Evolutionary conservation across 768 basidiomycete genomes (phyloP).

Genomic region (Pholiota molesta): DNA sequence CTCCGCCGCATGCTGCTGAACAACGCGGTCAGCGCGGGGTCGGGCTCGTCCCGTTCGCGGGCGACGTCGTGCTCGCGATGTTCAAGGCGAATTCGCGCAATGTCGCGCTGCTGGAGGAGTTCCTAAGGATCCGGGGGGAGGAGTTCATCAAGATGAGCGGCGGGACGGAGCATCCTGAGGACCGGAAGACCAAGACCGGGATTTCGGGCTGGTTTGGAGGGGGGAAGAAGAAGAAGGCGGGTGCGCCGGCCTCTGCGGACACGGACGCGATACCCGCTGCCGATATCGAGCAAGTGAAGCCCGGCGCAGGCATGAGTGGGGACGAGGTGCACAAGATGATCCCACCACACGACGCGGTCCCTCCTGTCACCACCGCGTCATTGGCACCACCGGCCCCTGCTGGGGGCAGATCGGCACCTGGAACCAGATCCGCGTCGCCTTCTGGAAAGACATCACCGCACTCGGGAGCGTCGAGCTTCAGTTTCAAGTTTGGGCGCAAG

Average conservation of each 20-base stretch:
- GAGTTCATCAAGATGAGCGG: constrained; percentile 61
- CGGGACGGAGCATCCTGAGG: constrained; percentile 19
- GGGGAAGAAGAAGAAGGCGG: constrained; percentile 21
- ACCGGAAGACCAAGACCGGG: constrained; percentile 12
- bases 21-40: constrained; percentile 68
- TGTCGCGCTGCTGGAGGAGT: constrained; percentile 85
- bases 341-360: not conserved
- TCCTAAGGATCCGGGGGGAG: constrained; percentile 75
- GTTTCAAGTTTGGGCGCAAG: constrained; percentile 5
- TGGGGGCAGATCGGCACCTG: too few species aligned
- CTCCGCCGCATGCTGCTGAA: constrained; percentile 75
- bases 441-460: not conserved
- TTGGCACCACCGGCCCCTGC: not conserved
- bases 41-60: constrained; percentile 70
- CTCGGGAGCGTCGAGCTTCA: not conserved
- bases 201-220: constrained; percentile 21
- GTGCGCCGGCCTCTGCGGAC: constrained; percentile 13
- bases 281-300: constrained; percentile 49
- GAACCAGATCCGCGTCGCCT: not conserved
- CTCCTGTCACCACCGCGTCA: not conserved
- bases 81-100: constrained; percentile 93
- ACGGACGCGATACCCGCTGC: constrained; percentile 17
- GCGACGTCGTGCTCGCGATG: constrained; percentile 74
- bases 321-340: constrained; percentile 30
- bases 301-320: constrained; percentile 51